phyloP scores from a whole-genome alignment of 352 stramenopile species.

The Elongisporangium undulatum region DNA sequence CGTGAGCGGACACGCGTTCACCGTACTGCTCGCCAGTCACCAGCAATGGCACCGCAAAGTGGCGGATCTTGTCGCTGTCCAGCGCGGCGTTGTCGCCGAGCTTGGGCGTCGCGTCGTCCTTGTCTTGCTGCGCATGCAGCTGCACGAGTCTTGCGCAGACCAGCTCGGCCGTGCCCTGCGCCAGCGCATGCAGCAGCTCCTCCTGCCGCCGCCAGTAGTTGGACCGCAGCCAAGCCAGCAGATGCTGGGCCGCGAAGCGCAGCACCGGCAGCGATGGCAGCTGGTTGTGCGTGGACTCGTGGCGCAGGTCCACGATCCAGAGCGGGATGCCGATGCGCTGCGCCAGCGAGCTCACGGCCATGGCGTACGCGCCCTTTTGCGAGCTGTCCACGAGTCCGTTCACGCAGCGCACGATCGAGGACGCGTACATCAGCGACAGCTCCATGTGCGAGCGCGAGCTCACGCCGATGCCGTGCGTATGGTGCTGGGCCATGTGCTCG shows the following conservation, averaged over 20 bases:
- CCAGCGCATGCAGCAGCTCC: slow-evolving; percentile 33
- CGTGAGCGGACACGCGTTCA: slow-evolving; percentile 33
- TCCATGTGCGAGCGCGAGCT: slow-evolving; percentile 78
- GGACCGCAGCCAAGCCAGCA: slow-evolving; percentile 82
- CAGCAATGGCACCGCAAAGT: slow-evolving; percentile 58
- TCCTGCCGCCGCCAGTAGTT: slow-evolving; percentile 89
- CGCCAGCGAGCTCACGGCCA: slow-evolving; percentile 72
- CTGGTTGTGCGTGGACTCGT: slow-evolving; percentile 92
- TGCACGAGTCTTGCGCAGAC: slow-evolving; percentile 22
- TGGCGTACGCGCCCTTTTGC: slow-evolving; percentile 75
- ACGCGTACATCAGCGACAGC: slow-evolving; percentile 64
- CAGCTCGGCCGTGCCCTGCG: slow-evolving; percentile 35
- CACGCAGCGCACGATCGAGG: slow-evolving; percentile 68
- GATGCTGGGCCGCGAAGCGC: slow-evolving; percentile 78
- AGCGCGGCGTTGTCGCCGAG: slow-evolving; percentile 13
- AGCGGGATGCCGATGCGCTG: slow-evolving; percentile 88
- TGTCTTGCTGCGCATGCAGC: slow-evolving; percentile 7
- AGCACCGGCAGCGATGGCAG: slow-evolving; percentile 88
- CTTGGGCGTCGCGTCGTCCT: slow-evolving; percentile 1
- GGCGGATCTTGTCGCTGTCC: slow-evolving; percentile 48
- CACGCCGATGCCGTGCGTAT: slow-evolving; percentile 62
- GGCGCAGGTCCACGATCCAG: slow-evolving; percentile 92
- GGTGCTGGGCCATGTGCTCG: slow-evolving; percentile 56
- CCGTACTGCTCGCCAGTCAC: slow-evolving; percentile 52
- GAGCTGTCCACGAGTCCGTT: slow-evolving; percentile 80